Evolutionary conservation across 768 basidiomycete genomes (phyloP), one percentile per base, ranked within the genome.

Genomic region (Leccinum olivaceopallidum): DNA sequence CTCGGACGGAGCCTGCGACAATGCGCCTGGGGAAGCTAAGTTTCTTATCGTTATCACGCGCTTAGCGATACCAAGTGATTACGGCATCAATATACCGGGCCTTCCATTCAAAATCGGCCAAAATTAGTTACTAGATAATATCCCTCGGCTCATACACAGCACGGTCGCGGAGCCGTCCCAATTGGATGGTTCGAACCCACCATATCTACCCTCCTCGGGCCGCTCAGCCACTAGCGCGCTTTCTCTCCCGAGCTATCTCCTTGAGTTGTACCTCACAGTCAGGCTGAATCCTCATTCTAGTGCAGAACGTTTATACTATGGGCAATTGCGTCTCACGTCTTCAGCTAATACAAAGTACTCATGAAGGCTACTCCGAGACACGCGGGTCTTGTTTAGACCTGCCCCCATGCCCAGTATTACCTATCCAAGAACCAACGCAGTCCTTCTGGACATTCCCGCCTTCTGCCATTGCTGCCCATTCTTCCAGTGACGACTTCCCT

Each of bases 381-480:
- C 8, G 18, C 26, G 44, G 4, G 24, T 6, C 30, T 48, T 0
- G 37, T 48, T 47, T 30, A 34, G 56, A 54, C 10, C 44, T 26
- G 18, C 42, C 44, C 28, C 16, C 60, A 3, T 63, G 58, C 18
- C 75, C 42, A 1, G 83, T 82, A 0, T 68, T 90, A 10, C 90
- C 90, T 13, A 72, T 81, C 2, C 68, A 75, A 2, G 78, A 82
- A 59, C 82, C 87, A 3, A 83, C 83, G 0, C 68, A 73, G 16
- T 79, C 90, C 1, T 90, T 86, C 67, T 92, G 90, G 90, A 81
- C 80, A 8, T 67, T 78, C 9, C 87, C 88, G 2, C 75, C 77
- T 0, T 79, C 85, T 0, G 68, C 78, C 16, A 79, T 87, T 16
- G 74, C 83, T 3, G 62, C 68, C 2, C 57, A 69, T 26, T 37